A percentile compares a stretch with the other conserved stretches of the same genome.
Conservation (phyloP, 169 alveolate genomes). For the Perkinsus marinus region DNA sequence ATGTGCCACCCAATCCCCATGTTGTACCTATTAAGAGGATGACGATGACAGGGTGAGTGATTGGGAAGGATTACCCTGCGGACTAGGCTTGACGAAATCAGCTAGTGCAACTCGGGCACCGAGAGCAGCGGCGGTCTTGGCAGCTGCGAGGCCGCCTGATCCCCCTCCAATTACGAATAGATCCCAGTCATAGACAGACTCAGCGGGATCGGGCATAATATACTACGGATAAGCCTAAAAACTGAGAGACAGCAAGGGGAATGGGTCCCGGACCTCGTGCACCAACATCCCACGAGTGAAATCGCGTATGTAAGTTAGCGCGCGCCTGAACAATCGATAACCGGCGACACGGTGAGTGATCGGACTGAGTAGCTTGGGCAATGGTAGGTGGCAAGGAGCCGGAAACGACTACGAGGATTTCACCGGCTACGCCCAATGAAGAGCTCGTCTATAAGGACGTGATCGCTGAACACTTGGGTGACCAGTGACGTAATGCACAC, state of each 20-base stretch:
- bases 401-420: no score
- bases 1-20: constrained; percentile 80
- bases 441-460: no score
- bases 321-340: neutral
- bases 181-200: constrained; percentile 1
- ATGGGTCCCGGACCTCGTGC: no score
- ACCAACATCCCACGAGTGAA: neutral
- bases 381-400: no score
- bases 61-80: constrained; percentile 49
- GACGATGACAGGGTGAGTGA: neutral
- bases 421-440: no score
- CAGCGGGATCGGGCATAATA: neutral
- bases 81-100: constrained; percentile 89
- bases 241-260: no score
- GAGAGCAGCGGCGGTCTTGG: constrained; percentile 79
- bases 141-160: constrained; percentile 81
- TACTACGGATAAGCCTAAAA: neutral
- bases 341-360: no score
- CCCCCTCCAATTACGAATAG: constrained; percentile 80
- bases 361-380: no score
- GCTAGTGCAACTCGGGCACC: constrained; percentile 68
- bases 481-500: no score
- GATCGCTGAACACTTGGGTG: no score
- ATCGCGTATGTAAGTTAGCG: neutral
- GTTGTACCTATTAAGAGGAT: neutral